phyloP scores from a whole-genome alignment of 345 rosid species.

The Linum usitatissimum region DNA sequence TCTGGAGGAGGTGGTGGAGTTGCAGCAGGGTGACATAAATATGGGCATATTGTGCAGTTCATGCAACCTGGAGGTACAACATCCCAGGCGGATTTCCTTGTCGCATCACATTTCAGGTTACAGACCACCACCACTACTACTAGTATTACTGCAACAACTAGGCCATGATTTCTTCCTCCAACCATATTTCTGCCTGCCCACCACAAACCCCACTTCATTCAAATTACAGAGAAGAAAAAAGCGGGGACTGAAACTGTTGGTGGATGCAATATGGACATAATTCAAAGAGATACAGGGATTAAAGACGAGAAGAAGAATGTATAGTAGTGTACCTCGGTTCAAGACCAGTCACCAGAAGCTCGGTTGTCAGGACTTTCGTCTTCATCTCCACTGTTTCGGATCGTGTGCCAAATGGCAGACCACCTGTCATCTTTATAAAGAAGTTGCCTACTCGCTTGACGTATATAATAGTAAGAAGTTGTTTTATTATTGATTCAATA shows the following conservation, averaged over 20 bases:
- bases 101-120: constrained; percentile 11
- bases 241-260: not conserved
- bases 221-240: not conserved
- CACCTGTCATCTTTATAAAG: constrained; percentile 29
- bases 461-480: too few species aligned
- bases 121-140: not conserved
- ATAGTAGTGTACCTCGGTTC: not conserved
- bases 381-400: constrained; percentile 11
- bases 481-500: too few species aligned
- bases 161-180: not conserved
- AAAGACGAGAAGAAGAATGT: constrained; percentile 8
- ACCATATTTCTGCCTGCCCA: not conserved
- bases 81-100: constrained; percentile 15
- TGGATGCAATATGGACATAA: not conserved
- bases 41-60: constrained; percentile 22
- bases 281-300: not conserved
- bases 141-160: not conserved
- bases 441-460: constrained; percentile 9
- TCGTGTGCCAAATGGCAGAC: constrained; percentile 36
- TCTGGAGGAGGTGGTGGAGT: constrained; percentile 20
- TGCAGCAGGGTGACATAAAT: constrained; percentile 19
- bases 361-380: constrained; percentile 1
- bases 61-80: constrained; percentile 15
- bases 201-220: constrained; percentile 21
- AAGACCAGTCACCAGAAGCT: constrained; percentile 5